Evolutionary conservation across 2,329 filamentous ascomycete species (phyloP), one percentile per base, ranked within the genome.

Genomic region (Pseudopithomyces maydicus): DNA sequence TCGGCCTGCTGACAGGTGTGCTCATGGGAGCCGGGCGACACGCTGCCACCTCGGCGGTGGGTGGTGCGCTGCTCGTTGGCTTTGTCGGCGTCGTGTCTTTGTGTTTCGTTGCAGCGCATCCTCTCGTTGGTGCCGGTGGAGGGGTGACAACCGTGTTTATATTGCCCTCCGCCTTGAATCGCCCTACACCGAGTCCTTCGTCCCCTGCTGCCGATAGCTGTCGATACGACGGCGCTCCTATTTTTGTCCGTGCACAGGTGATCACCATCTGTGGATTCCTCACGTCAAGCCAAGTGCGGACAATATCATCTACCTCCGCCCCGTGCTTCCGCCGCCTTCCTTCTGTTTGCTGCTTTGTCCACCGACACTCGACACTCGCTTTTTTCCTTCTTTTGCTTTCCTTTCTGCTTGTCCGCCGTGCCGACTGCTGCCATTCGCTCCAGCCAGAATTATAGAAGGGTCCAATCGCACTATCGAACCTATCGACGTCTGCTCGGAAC

Each of bases 291-390:
- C 62, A 65, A 23, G 20, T 22, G 33, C 35, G 15, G 47, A 50
- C 47, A 67, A 68, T 61, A 63, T 64, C 51, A 65, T 61, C 55
- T 53, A 57, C 57, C 42, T 54, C n/a, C 55, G 62, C 58, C 65
- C 61, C 59, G 57, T 60, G 51, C 45, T 55, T 55, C 57, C 46
- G 33, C 54, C 52, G 55, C 62, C 55, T 63, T 53, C 55, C 48
- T 22, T 47, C 36, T 35, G 39, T 20, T 56, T 64, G 56, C 50
- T 54, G 44, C 55, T 49, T 52, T 55, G 33, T 55, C 56, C 56
- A 51, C 54, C 52, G 32, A 72, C 62, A 54, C 62, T 73, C 71
- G 63, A 64, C 73, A 53, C 39, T 51, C 14, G 26, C 20, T 19
- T 42, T 42, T 22, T 22, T 35, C 20, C 11, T 54, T 60, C 46